These are phyloP conservation scores for Cylindrodendrum hubeiense DNA, from an alignment of 2,329 filamentous ascomycete species.

Conservation along the genomic window DNA sequence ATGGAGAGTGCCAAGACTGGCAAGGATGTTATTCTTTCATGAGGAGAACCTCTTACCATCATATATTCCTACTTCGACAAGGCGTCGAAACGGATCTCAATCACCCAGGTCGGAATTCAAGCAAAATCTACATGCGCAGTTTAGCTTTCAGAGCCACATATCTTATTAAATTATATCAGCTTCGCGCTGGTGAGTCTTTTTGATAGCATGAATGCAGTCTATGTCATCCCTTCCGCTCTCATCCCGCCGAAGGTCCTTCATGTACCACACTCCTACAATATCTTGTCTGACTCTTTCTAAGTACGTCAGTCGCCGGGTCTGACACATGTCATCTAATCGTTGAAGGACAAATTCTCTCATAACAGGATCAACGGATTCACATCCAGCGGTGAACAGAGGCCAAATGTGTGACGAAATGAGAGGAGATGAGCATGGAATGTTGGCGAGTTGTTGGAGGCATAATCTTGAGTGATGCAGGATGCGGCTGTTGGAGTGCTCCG, in stretches of 20 bases:
- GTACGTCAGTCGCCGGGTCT: background rate
- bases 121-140: too few relatives aligned
- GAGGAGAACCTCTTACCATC: background rate
- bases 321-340: background rate
- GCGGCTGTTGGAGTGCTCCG: background rate
- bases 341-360: background rate
- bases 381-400: background rate
- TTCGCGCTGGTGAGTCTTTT: background rate
- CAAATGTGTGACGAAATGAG: background rate
- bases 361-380: background rate
- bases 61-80: background rate
- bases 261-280: background rate
- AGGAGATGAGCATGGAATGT: background rate
- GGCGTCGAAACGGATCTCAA: background rate
- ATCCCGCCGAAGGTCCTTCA: background rate
- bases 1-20: slow-evolving; percentile 63
- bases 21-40: slow-evolving; percentile 56
- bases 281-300: background rate
- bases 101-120: too few relatives aligned
- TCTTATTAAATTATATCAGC: background rate
- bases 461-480: background rate
- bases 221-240: background rate
- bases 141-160: background rate
- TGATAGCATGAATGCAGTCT: background rate
- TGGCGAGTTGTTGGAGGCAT: background rate